phyloP scores from a whole-genome alignment of 2,329 filamentous ascomycete genomes.

The Bipolaris victoriae region DNA sequence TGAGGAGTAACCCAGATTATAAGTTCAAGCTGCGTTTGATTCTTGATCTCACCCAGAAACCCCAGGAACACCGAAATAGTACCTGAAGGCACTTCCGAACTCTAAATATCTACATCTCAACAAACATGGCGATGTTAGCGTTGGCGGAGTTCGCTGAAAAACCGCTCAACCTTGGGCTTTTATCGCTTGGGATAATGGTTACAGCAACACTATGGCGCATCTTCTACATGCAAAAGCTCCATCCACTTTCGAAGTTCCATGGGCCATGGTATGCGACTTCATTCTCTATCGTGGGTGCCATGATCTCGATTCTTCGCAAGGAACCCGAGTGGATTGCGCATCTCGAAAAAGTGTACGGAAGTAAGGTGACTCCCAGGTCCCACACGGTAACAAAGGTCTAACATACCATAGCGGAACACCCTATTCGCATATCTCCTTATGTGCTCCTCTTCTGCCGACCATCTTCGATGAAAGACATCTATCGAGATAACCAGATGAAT shows the following conservation, averaged over 20 bases:
- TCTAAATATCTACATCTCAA: neutral
- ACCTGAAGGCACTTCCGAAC: neutral
- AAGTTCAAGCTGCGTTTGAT: neutral
- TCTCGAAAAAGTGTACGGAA: constrained; percentile 38
- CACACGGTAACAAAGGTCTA: neutral
- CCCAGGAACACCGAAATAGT: neutral
- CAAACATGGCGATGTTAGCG: neutral
- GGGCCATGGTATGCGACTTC: constrained; percentile 51
- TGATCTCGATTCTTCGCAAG: constrained; percentile 34
- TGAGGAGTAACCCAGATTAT: neutral
- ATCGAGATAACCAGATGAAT: constrained; percentile 49
- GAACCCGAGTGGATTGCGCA: constrained; percentile 42
- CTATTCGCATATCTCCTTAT: constrained; percentile 49
- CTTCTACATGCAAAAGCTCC: constrained; percentile 50
- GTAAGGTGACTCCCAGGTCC: constrained; percentile 21
- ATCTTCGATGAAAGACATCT: constrained; percentile 50
- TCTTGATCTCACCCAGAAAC: neutral
- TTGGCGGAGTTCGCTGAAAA: neutral
- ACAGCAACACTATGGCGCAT: constrained; percentile 23
- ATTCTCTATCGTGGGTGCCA: constrained; percentile 39
- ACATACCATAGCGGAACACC: constrained; percentile 31
- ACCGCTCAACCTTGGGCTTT: constrained; percentile 6
- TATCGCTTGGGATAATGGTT: constrained; percentile 9
- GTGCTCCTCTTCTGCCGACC: constrained; percentile 48
- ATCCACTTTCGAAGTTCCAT: constrained; percentile 52